Evolutionary conservation across 352 stramenopile genomes (phyloP).

Genomic region (Phytophthora pluvialis): DNA sequence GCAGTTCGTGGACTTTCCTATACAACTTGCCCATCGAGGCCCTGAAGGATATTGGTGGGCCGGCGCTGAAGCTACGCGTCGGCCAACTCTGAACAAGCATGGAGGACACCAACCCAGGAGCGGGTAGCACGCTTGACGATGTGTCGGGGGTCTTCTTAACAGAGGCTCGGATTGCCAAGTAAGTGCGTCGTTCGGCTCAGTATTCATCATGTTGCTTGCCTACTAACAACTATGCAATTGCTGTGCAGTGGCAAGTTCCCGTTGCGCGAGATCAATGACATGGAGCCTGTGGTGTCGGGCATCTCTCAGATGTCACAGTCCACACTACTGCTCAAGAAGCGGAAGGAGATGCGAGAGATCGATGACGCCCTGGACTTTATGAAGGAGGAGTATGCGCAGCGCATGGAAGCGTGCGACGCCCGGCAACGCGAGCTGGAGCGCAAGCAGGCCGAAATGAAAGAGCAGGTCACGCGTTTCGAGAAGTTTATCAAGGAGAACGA

Average conservation of each 20-base stretch:
- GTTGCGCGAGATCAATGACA: slow-evolving; percentile 66
- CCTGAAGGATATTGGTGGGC: background rate
- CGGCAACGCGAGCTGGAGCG: slow-evolving; percentile 82
- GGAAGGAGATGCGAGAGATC: slow-evolving; percentile 94
- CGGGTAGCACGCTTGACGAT: slow-evolving; percentile 48
- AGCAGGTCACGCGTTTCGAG: slow-evolving; percentile 91
- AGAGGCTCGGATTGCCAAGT: slow-evolving; percentile 69
- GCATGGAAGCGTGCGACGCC: slow-evolving; percentile 89
- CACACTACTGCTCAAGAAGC: slow-evolving; percentile 92
- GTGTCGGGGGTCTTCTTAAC: slow-evolving; percentile 77
- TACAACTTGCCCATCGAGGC: background rate
- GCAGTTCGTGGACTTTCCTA: slow-evolving; percentile 21
- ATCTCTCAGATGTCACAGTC: slow-evolving; percentile 91
- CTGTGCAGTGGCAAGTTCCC: slow-evolving; percentile 48
- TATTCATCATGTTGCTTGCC: background rate
- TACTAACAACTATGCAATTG: slow-evolving; percentile 2
- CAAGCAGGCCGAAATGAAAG: slow-evolving; percentile 92
- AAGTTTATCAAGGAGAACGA: slow-evolving; percentile 96
- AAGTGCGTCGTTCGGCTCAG: slow-evolving; percentile 7
- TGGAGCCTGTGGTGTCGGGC: slow-evolving; percentile 81
- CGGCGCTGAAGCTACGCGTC: background rate
- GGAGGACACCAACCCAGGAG: slow-evolving; percentile 28
- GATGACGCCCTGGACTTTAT: slow-evolving; percentile 93
- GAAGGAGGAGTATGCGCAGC: slow-evolving; percentile 91
- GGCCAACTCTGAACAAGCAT: slow-evolving; percentile 7